phyloP scores from a whole-genome alignment of 1,284 basidiomycete genomes.

The Trametes hirsuta region DNA sequence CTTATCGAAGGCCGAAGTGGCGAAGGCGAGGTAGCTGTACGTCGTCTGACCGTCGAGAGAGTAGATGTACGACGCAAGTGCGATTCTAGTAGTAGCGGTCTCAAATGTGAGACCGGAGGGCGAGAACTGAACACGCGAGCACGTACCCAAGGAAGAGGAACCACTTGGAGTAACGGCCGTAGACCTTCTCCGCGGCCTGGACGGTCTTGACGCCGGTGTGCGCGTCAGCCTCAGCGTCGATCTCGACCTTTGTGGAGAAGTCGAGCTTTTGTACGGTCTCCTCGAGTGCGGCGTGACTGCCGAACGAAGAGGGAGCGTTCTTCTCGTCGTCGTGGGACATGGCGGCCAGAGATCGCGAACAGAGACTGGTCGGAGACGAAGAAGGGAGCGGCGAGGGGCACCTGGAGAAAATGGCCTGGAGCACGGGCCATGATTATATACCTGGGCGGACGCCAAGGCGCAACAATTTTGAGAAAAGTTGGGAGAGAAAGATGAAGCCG shows the following conservation, averaged over 20 bases:
- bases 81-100: constrained; percentile 47
- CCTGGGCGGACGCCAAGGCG: neutral
- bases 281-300: constrained; percentile 8
- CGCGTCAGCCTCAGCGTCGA: constrained; percentile 34
- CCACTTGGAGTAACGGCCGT: constrained; percentile 60
- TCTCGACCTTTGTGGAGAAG: constrained; percentile 1
- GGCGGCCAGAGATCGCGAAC: neutral
- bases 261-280: constrained; percentile 18
- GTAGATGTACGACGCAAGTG: constrained; percentile 76
- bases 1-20: constrained; percentile 59
- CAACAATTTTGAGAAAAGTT: neutral
- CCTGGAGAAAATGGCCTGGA: no score
- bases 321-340: constrained; percentile 20
- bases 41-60: constrained; percentile 75
- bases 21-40: constrained; percentile 65
- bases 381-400: no score
- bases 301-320: constrained; percentile 1
- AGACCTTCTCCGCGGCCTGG: constrained; percentile 56
- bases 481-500: neutral
- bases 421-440: neutral
- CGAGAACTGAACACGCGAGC: neutral
- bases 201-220: constrained; percentile 54
- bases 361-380: neutral
- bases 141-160: constrained; percentile 61
- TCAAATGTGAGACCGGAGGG: neutral